Evolutionary conservation across 2,329 filamentous ascomycete species (phyloP).

Genomic region (Epichloe gansuensis): DNA sequence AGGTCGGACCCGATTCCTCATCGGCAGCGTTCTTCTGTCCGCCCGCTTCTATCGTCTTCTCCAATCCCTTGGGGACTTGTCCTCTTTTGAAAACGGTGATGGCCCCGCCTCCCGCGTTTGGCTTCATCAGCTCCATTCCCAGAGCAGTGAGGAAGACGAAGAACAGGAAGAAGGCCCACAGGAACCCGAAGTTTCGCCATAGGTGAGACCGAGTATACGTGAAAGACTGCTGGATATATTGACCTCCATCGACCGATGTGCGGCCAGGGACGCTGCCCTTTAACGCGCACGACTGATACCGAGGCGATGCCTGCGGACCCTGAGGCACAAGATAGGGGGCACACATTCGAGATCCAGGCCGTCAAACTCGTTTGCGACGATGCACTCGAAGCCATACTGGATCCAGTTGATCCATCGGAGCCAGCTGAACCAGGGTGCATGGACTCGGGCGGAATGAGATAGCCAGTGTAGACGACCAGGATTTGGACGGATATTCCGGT

Average conservation of each 20-base stretch:
- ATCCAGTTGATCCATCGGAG: conserved; percentile 55
- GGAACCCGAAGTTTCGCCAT: conserved; percentile 68
- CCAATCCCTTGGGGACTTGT: conserved; percentile 45
- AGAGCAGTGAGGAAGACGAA: conserved; percentile 62
- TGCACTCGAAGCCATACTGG: conserved; percentile 58
- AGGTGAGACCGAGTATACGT: conserved; percentile 44
- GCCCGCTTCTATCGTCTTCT: conserved; percentile 43
- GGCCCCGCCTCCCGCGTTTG: conserved; percentile 45
- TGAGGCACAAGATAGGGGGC: conserved; percentile 44
- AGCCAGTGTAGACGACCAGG: conserved; percentile 57
- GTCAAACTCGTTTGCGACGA: conserved; percentile 53
- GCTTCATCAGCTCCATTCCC: conserved; percentile 54
- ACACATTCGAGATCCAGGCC: conserved; percentile 45
- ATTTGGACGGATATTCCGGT: conserved; percentile 46
- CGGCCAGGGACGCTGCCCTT: conserved; percentile 32
- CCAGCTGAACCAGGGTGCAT: conserved; percentile 53
- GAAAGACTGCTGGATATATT: conserved; percentile 42
- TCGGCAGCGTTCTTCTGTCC: conserved; percentile 35
- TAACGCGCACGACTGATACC: conserved; percentile 43
- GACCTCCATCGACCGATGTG: conserved; percentile 37
- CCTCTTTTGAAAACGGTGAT: conserved; percentile 53
- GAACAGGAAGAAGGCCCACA: conserved; percentile 63
- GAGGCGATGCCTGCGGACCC: conserved; percentile 16
- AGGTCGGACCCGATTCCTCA: conserved; percentile 29
- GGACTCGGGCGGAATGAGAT: conserved; percentile 45